phyloP scores from a whole-genome alignment of 139 green algal genomes.

The Picochlorum sp. region DNA sequence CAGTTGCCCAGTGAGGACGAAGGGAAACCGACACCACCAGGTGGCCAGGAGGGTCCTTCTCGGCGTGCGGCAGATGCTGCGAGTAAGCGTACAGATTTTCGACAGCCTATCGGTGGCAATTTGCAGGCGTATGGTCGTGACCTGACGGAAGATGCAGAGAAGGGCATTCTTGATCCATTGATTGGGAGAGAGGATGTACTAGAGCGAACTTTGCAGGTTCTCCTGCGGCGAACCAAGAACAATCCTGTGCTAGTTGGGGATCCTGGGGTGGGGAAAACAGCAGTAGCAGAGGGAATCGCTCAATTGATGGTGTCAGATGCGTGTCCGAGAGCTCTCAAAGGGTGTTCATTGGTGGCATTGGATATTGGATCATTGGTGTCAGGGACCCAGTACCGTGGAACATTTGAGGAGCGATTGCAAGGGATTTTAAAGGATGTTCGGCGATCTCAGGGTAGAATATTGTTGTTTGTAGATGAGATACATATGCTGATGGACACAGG shows the following conservation, averaged over 20 bases:
- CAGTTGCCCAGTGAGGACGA: too few relatives aligned
- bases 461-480: constrained; percentile 72
- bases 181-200: constrained; percentile 54
- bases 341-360: constrained; percentile 62
- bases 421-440: constrained; percentile 50
- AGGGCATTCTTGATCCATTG: constrained; percentile 58
- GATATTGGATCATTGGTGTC: constrained; percentile 81
- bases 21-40: too few relatives aligned
- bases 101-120: constrained; percentile 6
- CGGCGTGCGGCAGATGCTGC: background rate
- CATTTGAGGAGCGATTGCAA: constrained; percentile 31
- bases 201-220: constrained; percentile 56
- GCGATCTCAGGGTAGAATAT: constrained; percentile 32
- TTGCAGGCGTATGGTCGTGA: constrained; percentile 56
- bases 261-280: constrained; percentile 78
- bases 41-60: background rate
- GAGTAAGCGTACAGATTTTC: background rate
- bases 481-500: constrained; percentile 47
- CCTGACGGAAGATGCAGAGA: constrained; percentile 49
- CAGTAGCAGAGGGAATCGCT: constrained; percentile 80
- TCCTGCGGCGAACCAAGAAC: constrained; percentile 82
- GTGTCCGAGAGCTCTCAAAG: constrained; percentile 29
- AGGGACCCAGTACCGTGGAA: constrained; percentile 71
- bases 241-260: constrained; percentile 87
- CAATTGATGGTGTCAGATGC: constrained; percentile 37